Percentiles rank a stretch among this genome's conserved stretches.
These are phyloP conservation scores for Alternaria arborescens DNA, from an alignment of 2,329 filamentous ascomycete species.

Conservation along the genomic window DNA sequence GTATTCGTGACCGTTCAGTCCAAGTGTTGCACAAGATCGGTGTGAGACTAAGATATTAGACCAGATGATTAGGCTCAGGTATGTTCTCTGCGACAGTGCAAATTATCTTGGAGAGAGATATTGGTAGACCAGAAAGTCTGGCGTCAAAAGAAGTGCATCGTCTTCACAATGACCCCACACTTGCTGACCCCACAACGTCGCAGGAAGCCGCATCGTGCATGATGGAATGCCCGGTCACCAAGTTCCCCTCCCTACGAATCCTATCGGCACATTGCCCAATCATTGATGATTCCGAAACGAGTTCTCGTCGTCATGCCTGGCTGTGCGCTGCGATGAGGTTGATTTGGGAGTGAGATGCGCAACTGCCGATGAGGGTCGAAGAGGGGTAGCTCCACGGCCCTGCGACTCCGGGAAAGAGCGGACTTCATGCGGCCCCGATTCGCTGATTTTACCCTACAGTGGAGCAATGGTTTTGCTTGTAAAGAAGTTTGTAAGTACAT, in stretches of 20 bases:
- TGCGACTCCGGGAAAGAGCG: conserved; percentile 18
- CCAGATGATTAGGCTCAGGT: neutral
- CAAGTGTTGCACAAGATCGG: neutral
- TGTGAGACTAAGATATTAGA: conserved; percentile 3
- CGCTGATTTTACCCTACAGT: conserved; percentile 20
- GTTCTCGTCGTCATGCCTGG: neutral
- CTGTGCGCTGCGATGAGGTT: neutral
- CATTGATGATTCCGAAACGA: conserved; percentile 17
- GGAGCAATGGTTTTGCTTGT: conserved; percentile 20
- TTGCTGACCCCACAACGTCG: conserved; percentile 20
- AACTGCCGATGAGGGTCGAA: conserved; percentile 37
- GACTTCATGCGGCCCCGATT: conserved; percentile 21
- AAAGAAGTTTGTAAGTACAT: conserved; percentile 28
- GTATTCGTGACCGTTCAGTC: conserved; percentile 1
- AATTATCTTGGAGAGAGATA: neutral
- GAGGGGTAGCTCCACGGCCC: conserved; percentile 33
- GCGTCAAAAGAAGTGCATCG: conserved; percentile 14
- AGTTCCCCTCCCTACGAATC: neutral
- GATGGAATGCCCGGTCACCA: conserved; percentile 5
- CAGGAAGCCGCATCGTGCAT: conserved; percentile 1
- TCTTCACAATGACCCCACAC: conserved; percentile 15
- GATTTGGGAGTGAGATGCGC: conserved; percentile 7
- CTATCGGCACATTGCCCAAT: conserved; percentile 24
- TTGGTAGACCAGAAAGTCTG: neutral
- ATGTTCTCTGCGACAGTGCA: neutral